These are phyloP conservation scores for Stygiomarasmius scandens DNA, from an alignment of 1,284 basidiomycete genomes.

Conservation along the genomic window DNA sequence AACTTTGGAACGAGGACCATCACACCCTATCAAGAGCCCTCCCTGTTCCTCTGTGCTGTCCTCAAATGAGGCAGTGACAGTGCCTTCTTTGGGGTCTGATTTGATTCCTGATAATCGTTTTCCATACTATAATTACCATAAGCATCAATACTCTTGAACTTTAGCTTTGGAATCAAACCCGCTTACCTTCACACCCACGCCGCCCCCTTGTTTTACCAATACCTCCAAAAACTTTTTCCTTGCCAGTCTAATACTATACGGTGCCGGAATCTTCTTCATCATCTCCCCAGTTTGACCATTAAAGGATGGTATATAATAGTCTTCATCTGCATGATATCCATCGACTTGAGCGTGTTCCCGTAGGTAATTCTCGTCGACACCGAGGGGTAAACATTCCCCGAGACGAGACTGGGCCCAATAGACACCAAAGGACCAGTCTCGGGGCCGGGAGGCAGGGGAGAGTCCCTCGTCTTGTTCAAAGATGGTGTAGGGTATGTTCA, in stretches of 20 bases:
- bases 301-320: neutral
- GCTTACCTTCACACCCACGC: too few relatives aligned
- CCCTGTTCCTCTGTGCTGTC: conserved; percentile 1
- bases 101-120: neutral
- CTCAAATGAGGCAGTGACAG: conserved; percentile 2
- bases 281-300: conserved; percentile 6
- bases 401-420: conserved; percentile 8
- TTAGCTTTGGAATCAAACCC: too few relatives aligned
- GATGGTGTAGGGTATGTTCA: conserved; percentile 1
- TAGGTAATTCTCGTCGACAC: neutral
- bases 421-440: conserved; percentile 8
- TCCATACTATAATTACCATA: too few relatives aligned
- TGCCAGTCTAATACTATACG: neutral
- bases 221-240: conserved; percentile 2
- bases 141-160: too few relatives aligned
- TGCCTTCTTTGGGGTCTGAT: neutral
- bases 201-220: neutral
- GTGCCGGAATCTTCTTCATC: neutral
- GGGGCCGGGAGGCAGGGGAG: neutral
- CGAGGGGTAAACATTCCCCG: conserved; percentile 1
- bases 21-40: conserved; percentile 1
- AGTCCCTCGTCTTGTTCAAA: conserved; percentile 6
- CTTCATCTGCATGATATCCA: neutral
- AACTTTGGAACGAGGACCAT: conserved; percentile 9
- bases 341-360: neutral